phyloP scores from a whole-genome alignment of 148 eudicot genomes.

The Rhododendron kiyosumense region DNA sequence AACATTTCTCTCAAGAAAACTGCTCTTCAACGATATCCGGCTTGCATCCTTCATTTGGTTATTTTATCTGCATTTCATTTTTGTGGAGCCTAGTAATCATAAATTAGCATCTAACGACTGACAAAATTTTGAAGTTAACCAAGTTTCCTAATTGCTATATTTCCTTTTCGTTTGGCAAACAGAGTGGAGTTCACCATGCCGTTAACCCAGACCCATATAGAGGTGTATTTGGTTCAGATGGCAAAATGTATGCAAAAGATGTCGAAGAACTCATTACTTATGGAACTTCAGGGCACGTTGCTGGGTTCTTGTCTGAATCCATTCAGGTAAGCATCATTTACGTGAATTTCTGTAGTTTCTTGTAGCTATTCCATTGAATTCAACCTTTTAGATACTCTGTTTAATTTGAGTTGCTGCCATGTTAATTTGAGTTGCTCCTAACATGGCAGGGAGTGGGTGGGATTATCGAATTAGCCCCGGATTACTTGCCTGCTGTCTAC shows the following conservation, averaged over 20 bases:
- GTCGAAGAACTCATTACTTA: slow-evolving; percentile 72
- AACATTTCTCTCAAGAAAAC: neutral
- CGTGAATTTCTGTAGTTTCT: neutral
- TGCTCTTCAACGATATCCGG: neutral
- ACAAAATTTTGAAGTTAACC: neutral
- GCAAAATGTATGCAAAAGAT: slow-evolving; percentile 77
- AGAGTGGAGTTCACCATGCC: slow-evolving; percentile 97
- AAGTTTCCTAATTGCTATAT: neutral
- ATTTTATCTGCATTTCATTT: neutral
- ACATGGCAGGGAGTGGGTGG: slow-evolving; percentile 91
- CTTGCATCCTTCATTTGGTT: neutral
- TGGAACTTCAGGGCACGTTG: slow-evolving; percentile 87
- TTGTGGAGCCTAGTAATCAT: neutral
- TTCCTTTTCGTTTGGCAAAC: slow-evolving; percentile 16
- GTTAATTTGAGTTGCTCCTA: slow-evolving; percentile 3
- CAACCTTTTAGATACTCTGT: neutral
- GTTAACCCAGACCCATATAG: slow-evolving; percentile 91
- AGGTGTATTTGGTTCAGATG: slow-evolving; percentile 93
- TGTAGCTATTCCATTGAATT: neutral
- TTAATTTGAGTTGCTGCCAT: slow-evolving; percentile 1
- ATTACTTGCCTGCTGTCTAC: slow-evolving; percentile 72
- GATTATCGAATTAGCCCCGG: slow-evolving; percentile 88
- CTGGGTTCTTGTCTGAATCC: slow-evolving; percentile 81
- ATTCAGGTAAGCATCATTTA: slow-evolving; percentile 50
- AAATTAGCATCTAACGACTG: neutral